Evolutionary conservation across 805 yeast genomes (phyloP).

Genomic region (Wickerhamomyces canadensis): DNA sequence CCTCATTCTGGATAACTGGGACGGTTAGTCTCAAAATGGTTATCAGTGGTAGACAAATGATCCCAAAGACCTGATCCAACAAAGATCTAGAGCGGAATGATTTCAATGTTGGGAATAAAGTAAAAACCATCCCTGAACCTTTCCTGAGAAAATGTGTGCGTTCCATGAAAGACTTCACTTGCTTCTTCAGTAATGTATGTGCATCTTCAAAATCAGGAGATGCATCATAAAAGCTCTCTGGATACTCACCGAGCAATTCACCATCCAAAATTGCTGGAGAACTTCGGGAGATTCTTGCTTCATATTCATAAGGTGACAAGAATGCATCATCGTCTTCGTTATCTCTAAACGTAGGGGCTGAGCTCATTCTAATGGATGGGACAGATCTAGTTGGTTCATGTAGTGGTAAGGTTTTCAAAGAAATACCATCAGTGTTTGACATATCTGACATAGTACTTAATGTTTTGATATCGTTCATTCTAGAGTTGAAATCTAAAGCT

Average conservation of each 20-base stretch:
- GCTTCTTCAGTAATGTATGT: slow-evolving; percentile 6
- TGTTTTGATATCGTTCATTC: slow-evolving; percentile 8
- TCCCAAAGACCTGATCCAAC: slow-evolving; percentile 23
- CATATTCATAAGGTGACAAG: slow-evolving; percentile 9
- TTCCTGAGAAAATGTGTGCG: neutral
- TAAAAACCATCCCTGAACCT: slow-evolving; percentile 3
- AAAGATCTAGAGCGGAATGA: slow-evolving; percentile 22
- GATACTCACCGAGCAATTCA: slow-evolving; percentile 4
- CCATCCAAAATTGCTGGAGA: slow-evolving; percentile 13
- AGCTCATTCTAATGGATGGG: slow-evolving; percentile 12
- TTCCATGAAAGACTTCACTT: neutral
- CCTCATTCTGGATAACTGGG: slow-evolving; percentile 28
- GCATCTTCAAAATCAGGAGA: slow-evolving; percentile 6
- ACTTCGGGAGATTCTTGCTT: slow-evolving; percentile 10
- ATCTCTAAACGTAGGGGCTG: slow-evolving; percentile 19
- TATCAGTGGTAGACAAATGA: slow-evolving; percentile 30
- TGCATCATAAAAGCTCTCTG: slow-evolving; percentile 6
- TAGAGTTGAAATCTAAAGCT: slow-evolving; percentile 20
- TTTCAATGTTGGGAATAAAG: slow-evolving; percentile 27
- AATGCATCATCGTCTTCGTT: slow-evolving; percentile 1
- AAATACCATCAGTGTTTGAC: slow-evolving; percentile 6
- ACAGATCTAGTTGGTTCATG: slow-evolving; percentile 1
- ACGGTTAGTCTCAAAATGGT: slow-evolving; percentile 29
- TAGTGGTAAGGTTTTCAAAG: slow-evolving; percentile 1
- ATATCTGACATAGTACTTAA: slow-evolving; percentile 5